These are phyloP conservation scores for Alliaria petiolata DNA, from an alignment of 345 rosid genomes.

Conservation along the genomic window DNA sequence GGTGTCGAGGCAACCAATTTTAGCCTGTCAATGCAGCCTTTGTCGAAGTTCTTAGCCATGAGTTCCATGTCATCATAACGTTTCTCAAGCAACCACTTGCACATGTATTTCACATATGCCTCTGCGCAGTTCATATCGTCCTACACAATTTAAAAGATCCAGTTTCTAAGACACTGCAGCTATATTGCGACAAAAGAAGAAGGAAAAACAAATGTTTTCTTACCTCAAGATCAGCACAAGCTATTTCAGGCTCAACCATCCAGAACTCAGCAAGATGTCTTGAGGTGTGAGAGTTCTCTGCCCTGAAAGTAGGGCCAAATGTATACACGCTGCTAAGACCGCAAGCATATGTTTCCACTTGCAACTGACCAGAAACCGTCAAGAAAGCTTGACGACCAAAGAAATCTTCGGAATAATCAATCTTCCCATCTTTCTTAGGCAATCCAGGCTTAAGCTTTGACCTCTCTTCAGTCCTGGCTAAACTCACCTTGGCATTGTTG, in stretches of 20 bases:
- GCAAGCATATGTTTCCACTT: slow-evolving; percentile 88
- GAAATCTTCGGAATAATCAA: slow-evolving; percentile 71
- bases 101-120: slow-evolving; percentile 83
- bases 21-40: slow-evolving; percentile 68
- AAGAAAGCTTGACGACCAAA: slow-evolving; percentile 92
- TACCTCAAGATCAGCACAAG: slow-evolving; percentile 88
- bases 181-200: background rate
- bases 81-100: slow-evolving; percentile 80
- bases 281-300: slow-evolving; percentile 91
- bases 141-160: slow-evolving; percentile 31
- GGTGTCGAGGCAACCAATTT: slow-evolving; percentile 78
- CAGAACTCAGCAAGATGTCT: slow-evolving; percentile 98
- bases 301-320: slow-evolving; percentile 95
- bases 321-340: slow-evolving; percentile 81
- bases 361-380: slow-evolving; percentile 93
- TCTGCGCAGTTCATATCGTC: slow-evolving; percentile 98
- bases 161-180: background rate
- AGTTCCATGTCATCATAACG: slow-evolving; percentile 84
- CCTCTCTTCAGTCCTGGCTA: slow-evolving; percentile 57
- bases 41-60: slow-evolving; percentile 77
- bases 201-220: background rate
- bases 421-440: slow-evolving; percentile 68
- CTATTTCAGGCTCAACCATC: slow-evolving; percentile 99
- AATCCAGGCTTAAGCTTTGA: slow-evolving; percentile 73
- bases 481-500: slow-evolving; percentile 51